Conservation (phyloP, 2,329 filamentous ascomycete species). For the Aspergillus ruber region DNA sequence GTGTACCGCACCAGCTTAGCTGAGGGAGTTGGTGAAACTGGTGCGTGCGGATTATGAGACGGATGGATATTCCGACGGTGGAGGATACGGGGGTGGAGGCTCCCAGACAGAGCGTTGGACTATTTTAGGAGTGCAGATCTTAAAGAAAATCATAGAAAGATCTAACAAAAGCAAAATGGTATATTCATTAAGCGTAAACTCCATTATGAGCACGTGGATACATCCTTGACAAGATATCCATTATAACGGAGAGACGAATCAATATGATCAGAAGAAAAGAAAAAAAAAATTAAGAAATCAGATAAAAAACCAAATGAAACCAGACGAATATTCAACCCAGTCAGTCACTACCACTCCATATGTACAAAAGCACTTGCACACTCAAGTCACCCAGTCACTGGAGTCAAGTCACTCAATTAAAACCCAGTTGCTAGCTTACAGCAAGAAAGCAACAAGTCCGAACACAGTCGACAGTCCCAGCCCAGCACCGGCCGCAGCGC, state of each 20-base stretch:
- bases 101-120: no score
- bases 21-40: constrained; percentile 76
- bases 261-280: background rate
- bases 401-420: constrained; percentile 2
- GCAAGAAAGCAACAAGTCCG: constrained; percentile 44
- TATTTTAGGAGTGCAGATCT: no score
- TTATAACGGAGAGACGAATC: no score
- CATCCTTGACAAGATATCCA: no score
- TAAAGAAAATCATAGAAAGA: no score
- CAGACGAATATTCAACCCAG: constrained; percentile 91
- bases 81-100: constrained; percentile 63
- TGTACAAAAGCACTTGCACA: no score
- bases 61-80: constrained; percentile 69
- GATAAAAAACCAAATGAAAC: constrained; percentile 43
- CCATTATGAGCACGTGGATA: no score
- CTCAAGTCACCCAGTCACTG: constrained; percentile 22
- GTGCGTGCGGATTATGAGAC: constrained; percentile 66
- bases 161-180: no score
- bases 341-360: constrained; percentile 42
- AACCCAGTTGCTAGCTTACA: constrained; percentile 28
- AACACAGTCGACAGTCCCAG: constrained; percentile 49
- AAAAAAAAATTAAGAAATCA: constrained; percentile 49
- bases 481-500: constrained; percentile 42
- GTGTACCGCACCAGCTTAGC: constrained; percentile 4
- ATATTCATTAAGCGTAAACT: no score